Conservation (phyloP, 306 rosid species). For the Crotalaria pallida region DNA sequence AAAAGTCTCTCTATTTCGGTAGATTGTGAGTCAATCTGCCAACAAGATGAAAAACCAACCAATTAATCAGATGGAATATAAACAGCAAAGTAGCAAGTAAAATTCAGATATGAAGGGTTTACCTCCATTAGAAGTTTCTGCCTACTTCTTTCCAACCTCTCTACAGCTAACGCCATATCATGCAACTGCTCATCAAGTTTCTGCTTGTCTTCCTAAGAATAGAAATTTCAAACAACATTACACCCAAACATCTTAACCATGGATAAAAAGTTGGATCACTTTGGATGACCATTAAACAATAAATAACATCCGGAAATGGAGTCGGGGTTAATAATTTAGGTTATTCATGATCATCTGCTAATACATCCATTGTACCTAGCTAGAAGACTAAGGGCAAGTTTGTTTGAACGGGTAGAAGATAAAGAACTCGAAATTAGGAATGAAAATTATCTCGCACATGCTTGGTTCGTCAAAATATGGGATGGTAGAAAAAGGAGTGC, state of each 20-base stretch:
- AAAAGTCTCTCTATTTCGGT: slow-evolving; percentile 83
- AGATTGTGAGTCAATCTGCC: slow-evolving; percentile 91
- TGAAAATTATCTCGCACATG: neutral
- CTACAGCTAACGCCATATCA: slow-evolving; percentile 89
- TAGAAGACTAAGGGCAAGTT: neutral
- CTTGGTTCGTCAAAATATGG: neutral
- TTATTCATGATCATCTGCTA: slow-evolving; percentile 9
- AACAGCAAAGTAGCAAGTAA: slow-evolving; percentile 7
- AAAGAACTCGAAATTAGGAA: neutral
- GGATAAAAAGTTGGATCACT: slow-evolving; percentile 14
- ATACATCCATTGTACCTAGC: neutral
- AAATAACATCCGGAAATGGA: neutral
- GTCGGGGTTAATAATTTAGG: neutral
- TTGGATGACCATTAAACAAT: slow-evolving; percentile 20
- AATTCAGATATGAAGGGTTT: slow-evolving; percentile 3
- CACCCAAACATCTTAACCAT: neutral
- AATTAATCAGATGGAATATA: slow-evolving; percentile 20
- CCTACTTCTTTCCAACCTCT: slow-evolving; percentile 88
- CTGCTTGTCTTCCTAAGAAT: slow-evolving; percentile 72
- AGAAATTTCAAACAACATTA: neutral
- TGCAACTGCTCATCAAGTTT: slow-evolving; percentile 86
- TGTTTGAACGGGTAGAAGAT: neutral
- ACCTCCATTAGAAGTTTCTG: slow-evolving; percentile 92
- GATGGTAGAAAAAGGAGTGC: neutral
- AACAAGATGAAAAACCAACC: slow-evolving; percentile 23